Percentiles rank a stretch among this genome's conserved stretches.
Evolutionary conservation across 2,329 filamentous ascomycete genomes (phyloP).

Genomic region (Pestalotiopsis sp.): DNA sequence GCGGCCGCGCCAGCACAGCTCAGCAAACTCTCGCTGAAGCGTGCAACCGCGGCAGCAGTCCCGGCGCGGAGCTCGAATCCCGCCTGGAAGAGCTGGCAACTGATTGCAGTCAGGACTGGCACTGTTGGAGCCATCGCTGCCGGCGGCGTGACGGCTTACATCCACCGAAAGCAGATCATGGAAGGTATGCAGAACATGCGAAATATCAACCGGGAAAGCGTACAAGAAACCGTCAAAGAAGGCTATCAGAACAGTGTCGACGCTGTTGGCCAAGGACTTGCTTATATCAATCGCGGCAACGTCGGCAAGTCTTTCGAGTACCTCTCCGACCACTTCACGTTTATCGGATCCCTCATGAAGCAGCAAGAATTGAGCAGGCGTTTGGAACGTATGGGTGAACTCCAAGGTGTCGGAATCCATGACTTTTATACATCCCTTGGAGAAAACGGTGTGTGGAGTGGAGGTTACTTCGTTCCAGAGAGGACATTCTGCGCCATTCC

Average conservation of each 20-base stretch:
- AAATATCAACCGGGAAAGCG: constrained; percentile 49
- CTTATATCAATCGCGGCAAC: constrained; percentile 60
- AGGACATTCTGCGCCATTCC: constrained; percentile 82
- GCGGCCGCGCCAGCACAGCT: constrained; percentile 50
- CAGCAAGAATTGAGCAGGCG: constrained; percentile 72
- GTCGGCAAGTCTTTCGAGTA: constrained; percentile 74
- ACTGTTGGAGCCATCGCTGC: constrained; percentile 81
- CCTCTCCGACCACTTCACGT: constrained; percentile 82
- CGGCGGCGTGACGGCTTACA: constrained; percentile 80
- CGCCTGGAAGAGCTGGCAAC: constrained; percentile 58
- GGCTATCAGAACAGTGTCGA: constrained; percentile 53
- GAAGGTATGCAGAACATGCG: constrained; percentile 48
- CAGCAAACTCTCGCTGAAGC: constrained; percentile 39
- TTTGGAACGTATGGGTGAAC: constrained; percentile 62
- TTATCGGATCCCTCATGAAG: constrained; percentile 78
- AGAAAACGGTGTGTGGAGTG: constrained; percentile 66
- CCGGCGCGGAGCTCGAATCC: constrained; percentile 33
- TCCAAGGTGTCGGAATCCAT: constrained; percentile 69
- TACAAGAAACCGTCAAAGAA: constrained; percentile 48
- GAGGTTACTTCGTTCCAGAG: constrained; percentile 64
- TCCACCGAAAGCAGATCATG: constrained; percentile 71
- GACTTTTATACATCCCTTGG: constrained; percentile 81
- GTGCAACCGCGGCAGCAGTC: constrained; percentile 17
- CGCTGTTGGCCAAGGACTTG: constrained; percentile 54
- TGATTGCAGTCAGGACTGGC: constrained; percentile 78